These are phyloP conservation scores for Verruconis gallopava DNA, from an alignment of 2,329 filamentous ascomycete genomes.

Conservation along the genomic window DNA sequence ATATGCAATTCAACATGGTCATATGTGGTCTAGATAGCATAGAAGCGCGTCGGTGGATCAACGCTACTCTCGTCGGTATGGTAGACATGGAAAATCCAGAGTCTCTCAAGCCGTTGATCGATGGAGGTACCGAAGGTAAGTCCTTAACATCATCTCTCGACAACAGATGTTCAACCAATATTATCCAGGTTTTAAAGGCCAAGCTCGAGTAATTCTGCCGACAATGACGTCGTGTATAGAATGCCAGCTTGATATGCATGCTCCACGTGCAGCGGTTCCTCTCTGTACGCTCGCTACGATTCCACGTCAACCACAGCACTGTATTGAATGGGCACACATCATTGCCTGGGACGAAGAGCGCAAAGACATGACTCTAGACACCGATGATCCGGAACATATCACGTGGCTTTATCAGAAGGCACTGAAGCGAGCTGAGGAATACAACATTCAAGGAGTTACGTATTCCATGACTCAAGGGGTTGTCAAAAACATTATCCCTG, in stretches of 20 bases:
- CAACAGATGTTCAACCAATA: conserved; percentile 1
- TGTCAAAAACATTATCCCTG: conserved; percentile 98
- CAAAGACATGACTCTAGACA: conserved; percentile 72
- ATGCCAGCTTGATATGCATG: conserved; percentile 97
- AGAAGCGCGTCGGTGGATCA: conserved; percentile 97
- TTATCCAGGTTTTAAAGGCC: conserved; percentile 74
- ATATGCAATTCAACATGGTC: conserved; percentile 90
- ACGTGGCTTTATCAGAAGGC: conserved; percentile 92
- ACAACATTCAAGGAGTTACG: conserved; percentile 82
- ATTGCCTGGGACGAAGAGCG: conserved; percentile 78
- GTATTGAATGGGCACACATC: conserved; percentile 96
- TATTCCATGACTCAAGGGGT: conserved; percentile 95
- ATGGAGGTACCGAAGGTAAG: conserved; percentile 82
- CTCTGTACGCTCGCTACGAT: conserved; percentile 95
- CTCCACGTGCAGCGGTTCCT: conserved; percentile 89
- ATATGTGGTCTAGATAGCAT: conserved; percentile 94
- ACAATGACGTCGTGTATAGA: conserved; percentile 93
- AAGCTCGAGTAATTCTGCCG: conserved; percentile 82
- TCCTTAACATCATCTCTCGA: background rate
- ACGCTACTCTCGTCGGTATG: conserved; percentile 81
- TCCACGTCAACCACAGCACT: conserved; percentile 92
- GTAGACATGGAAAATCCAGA: conserved; percentile 74
- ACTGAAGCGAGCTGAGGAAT: conserved; percentile 67
- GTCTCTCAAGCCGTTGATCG: conserved; percentile 82
- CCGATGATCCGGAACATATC: conserved; percentile 92